These are phyloP conservation scores for Colletotrichum melonis DNA, from an alignment of 2,329 filamentous ascomycete genomes.

Conservation along the genomic window DNA sequence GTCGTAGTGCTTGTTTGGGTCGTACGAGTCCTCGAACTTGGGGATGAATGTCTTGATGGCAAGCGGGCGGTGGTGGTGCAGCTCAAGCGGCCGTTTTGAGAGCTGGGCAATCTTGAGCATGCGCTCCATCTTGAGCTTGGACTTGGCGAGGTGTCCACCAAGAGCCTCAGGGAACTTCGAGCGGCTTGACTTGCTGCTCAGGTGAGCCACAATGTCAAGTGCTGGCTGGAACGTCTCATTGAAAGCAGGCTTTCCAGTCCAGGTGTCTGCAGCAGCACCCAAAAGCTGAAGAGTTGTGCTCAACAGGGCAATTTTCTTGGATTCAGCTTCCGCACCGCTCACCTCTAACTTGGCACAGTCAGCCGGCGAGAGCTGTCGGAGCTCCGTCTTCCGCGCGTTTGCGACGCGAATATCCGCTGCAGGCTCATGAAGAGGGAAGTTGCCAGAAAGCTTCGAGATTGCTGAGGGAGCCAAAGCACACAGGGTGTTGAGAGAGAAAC, in stretches of 20 bases:
- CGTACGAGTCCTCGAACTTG: conserved; percentile 96
- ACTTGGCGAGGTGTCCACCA: conserved; percentile 52
- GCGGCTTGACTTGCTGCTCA: conserved; percentile 65
- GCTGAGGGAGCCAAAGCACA: conserved; percentile 71
- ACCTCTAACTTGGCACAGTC: conserved; percentile 59
- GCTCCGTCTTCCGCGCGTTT: conserved; percentile 50
- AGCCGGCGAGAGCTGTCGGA: conserved; percentile 67
- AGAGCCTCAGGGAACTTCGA: conserved; percentile 60
- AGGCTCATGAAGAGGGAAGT: conserved; percentile 72
- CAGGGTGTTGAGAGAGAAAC: conserved; percentile 82
- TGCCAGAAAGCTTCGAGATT: conserved; percentile 57
- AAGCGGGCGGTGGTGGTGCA: conserved; percentile 89
- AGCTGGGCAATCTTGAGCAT: conserved; percentile 72
- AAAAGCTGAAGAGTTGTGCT: conserved; percentile 74
- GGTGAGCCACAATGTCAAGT: conserved; percentile 67
- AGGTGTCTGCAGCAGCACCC: conserved; percentile 76
- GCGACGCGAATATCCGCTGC: conserved; percentile 62
- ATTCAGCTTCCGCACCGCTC: conserved; percentile 40
- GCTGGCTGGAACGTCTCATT: conserved; percentile 80
- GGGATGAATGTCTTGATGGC: conserved; percentile 90
- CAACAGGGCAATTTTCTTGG: conserved; percentile 69
- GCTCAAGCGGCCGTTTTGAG: conserved; percentile 80
- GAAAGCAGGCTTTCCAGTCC: conserved; percentile 80
- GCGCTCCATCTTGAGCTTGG: conserved; percentile 58
- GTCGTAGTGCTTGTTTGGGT: conserved; percentile 97